phyloP scores from a whole-genome alignment of 768 basidiomycete genomes.

The Xerocomellus chrysenteron region DNA sequence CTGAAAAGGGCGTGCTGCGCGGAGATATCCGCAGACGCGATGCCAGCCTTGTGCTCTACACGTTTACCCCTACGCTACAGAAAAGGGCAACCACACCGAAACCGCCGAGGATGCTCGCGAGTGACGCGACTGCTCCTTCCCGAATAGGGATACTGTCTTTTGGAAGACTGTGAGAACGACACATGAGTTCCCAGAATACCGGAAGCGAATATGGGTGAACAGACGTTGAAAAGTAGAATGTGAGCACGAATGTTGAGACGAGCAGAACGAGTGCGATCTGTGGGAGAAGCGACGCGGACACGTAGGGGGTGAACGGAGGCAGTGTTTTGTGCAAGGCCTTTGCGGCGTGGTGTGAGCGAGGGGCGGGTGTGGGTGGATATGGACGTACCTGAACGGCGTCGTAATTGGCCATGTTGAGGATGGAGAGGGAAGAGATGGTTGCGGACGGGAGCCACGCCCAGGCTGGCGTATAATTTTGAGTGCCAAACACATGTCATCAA shows the following conservation, averaged over 20 bases:
- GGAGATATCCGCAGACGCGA: background rate
- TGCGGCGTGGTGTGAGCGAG: conserved; percentile 6
- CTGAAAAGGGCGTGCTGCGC: conserved; percentile 30
- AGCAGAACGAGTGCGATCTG: conserved; percentile 75
- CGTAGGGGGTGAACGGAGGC: conserved; percentile 68
- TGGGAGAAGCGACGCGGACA: conserved; percentile 69
- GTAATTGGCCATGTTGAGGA: conserved; percentile 53
- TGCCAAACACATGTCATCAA: conserved; percentile 67
- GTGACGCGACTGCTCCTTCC: conserved; percentile 67
- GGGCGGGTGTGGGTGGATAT: background rate
- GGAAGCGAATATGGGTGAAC: conserved; percentile 27
- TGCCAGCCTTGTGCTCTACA: conserved; percentile 22
- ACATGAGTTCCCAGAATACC: conserved; percentile 2
- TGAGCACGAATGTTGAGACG: conserved; percentile 72
- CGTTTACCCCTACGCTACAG: conserved; percentile 33
- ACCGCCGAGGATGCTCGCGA: conserved; percentile 79
- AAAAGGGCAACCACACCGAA: conserved; percentile 90
- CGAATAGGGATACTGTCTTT: conserved; percentile 64
- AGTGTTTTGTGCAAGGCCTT: conserved; percentile 64
- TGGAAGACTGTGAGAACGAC: conserved; percentile 56
- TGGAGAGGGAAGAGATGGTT: background rate
- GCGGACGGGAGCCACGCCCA: conserved; percentile 6
- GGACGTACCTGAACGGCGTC: conserved; percentile 49
- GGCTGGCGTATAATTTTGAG: conserved; percentile 44
- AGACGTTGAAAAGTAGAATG: conserved; percentile 90